Evolutionary conservation across 148 eudicot species (phyloP), one percentile per base, ranked within the genome.

Genomic region (Heliamphora exappendiculata): DNA sequence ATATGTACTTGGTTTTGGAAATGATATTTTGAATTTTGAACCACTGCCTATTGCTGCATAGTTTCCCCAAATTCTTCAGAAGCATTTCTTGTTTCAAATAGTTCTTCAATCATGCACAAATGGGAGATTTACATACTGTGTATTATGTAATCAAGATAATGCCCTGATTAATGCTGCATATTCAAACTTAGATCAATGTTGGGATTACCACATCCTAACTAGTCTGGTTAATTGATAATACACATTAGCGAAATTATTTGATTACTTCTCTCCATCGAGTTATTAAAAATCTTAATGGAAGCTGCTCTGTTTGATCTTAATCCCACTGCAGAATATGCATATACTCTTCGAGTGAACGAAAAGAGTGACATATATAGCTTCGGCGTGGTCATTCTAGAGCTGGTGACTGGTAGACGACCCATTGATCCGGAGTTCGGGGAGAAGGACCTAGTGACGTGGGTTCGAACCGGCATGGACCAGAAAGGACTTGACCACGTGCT

Each of bases 311-410:
- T 67, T 45, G 72, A 67, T 41, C 34, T 41, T 42, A 13, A 67
- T 22, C 50, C 57, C 11, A 69, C 53, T 50, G 53, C 76, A 85
- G 88, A 87, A 77, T 87, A 87, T 78, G 90, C 85, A 39, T 87
- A 85, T 67, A 85, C 88, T 12, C 86, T 83, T 12, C 81, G 83
- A 29, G 88, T 87, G 70, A 83, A 82, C 29, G 88, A 87, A 60
- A 87, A 85, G 83, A 87, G 88, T 26, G 88, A 87, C 70, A 75
- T 81, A 2, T 85, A 87, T 44, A 87, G 88, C 83, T 87, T 85
- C 62, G 90, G 90, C 2, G 78, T 87, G 13, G 90, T 87, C 58
- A 71, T 87, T 28, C 75, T 87, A 62, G 90, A 87, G 74, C 79
- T 87, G 8, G 78, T 85, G 58, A 87, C 88, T 0, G 88, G 90